Evolutionary conservation across 2,329 filamentous ascomycete genomes (phyloP).

Genomic region (Apiospora hydei): DNA sequence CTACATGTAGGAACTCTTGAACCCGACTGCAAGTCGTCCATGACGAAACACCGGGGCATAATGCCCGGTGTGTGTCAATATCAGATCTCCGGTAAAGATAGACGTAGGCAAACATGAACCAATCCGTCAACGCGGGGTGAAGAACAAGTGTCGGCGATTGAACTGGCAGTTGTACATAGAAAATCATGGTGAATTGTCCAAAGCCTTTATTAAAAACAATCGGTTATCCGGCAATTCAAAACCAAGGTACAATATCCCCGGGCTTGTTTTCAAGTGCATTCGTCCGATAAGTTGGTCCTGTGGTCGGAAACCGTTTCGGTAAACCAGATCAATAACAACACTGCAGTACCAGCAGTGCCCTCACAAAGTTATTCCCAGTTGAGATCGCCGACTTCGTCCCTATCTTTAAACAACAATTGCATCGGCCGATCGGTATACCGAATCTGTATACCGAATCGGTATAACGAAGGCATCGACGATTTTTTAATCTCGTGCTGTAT

Average conservation of each 20-base stretch:
- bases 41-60: slow-evolving; percentile 6
- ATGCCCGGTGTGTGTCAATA: slow-evolving; percentile 16
- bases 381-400: background rate
- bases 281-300: background rate
- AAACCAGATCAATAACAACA: background rate
- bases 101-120: background rate
- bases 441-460: background rate
- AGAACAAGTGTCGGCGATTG: background rate
- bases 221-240: background rate
- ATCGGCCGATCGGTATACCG: background rate
- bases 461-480: background rate
- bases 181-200: background rate
- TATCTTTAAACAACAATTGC: background rate
- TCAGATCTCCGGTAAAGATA: background rate
- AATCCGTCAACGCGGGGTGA: slow-evolving; percentile 12
- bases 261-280: background rate
- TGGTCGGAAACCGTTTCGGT: background rate
- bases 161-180: background rate
- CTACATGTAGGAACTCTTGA: background rate
- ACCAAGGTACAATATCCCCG: background rate
- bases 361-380: background rate
- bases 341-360: background rate
- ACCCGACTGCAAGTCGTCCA: background rate
- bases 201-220: background rate
- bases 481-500: background rate